Conservation (phyloP, 139 green algal species). For the Pycnococcus provasolii region DNA sequence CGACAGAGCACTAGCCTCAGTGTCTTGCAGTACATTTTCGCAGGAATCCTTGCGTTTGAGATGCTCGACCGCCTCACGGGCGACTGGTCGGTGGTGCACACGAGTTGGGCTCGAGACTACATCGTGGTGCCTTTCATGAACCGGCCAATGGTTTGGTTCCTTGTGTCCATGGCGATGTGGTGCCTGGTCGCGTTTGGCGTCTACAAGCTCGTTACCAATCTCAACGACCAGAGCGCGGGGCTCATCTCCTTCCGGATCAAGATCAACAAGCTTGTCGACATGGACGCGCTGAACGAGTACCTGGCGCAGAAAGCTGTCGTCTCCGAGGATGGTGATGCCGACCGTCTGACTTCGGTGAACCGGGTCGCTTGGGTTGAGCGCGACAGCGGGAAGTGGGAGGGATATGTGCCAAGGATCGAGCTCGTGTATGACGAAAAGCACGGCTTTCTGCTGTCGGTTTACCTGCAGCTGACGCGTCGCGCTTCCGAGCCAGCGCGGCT, state of each 20-base stretch:
- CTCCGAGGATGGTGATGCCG: conserved; percentile 16
- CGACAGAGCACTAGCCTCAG: conserved; percentile 11
- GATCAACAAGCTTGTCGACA: conserved; percentile 21
- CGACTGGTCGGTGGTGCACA: conserved; percentile 23
- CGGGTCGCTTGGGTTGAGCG: conserved; percentile 11
- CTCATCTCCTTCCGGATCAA: conserved; percentile 20
- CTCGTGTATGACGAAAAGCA: conserved; percentile 21
- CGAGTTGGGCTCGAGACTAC: conserved; percentile 7
- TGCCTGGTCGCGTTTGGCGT: neutral
- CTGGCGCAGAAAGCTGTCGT: conserved; percentile 10
- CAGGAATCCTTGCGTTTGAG: conserved; percentile 20
- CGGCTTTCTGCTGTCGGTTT: conserved; percentile 14
- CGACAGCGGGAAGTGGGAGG: conserved; percentile 15
- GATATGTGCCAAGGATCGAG: conserved; percentile 20
- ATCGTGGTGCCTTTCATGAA: conserved; percentile 27
- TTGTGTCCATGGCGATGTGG: conserved; percentile 14
- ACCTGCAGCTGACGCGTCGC: conserved; percentile 7
- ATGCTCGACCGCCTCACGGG: conserved; percentile 22
- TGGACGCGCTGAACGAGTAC: conserved; percentile 13
- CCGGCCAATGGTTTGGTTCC: conserved; percentile 20
- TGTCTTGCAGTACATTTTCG: conserved; percentile 18
- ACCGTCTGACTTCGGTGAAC: neutral
- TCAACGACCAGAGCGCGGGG: conserved; percentile 12
- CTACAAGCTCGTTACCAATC: conserved; percentile 3
- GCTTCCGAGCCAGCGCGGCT: conserved; percentile 11